Percentiles rank a stretch among this genome's conserved stretches.
phyloP scores from a whole-genome alignment of 805 yeast species.

The Kuraishia piskuri region DNA sequence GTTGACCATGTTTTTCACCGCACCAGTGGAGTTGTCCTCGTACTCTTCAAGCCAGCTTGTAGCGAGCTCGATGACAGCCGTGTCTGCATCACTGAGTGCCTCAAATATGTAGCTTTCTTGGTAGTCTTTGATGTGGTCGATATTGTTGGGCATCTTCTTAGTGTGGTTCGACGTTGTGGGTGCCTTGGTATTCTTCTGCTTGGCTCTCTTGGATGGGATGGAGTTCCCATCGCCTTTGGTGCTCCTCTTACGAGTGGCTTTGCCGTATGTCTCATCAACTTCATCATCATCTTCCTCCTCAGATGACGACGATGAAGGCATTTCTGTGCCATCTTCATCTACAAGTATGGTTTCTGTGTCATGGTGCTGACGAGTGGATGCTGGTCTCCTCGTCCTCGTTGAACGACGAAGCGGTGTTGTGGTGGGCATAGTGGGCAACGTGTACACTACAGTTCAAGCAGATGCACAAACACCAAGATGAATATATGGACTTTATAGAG shows the following conservation, averaged over 20 bases:
- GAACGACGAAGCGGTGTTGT: background rate
- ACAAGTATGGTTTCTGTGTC: background rate
- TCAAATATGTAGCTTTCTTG: conserved; percentile 40
- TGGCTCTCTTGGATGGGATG: background rate
- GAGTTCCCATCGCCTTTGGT: background rate
- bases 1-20: conserved; percentile 59
- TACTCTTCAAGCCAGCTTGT: conserved; percentile 52
- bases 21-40: conserved; percentile 29
- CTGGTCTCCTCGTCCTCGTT: background rate
- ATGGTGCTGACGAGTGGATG: background rate
- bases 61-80: conserved; percentile 43
- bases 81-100: conserved; percentile 38
- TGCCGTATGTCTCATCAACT: background rate
- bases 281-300: background rate
- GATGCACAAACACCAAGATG: too few species aligned
- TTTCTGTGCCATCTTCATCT: background rate
- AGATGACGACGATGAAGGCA: background rate
- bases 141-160: conserved; percentile 11
- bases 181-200: background rate
- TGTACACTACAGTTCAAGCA: too few species aligned
- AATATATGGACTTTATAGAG: too few species aligned
- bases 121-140: conserved; percentile 32
- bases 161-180: background rate
- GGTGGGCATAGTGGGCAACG: background rate
- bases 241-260: background rate